These are phyloP conservation scores for Ogataea pini DNA, from an alignment of 805 yeast species.

Conservation along the genomic window DNA sequence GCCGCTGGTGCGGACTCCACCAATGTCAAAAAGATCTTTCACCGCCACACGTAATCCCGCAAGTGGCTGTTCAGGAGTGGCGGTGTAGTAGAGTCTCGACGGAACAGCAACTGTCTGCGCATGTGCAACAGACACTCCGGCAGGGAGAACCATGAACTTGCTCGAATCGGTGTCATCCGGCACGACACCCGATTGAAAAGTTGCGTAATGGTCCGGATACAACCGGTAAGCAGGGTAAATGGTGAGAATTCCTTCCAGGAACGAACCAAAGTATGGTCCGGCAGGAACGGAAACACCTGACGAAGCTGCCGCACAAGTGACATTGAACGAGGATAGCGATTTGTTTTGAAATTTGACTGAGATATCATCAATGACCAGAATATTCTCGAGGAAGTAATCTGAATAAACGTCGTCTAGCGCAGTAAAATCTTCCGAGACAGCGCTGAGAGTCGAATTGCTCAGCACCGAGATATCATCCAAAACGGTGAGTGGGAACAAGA, in stretches of 20 bases:
- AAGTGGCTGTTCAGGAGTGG: conserved; percentile 12
- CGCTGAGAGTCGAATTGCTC: neutral
- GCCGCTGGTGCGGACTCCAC: conserved; percentile 14
- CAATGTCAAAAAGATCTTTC: conserved; percentile 15
- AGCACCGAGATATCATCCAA: neutral
- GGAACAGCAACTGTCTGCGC: conserved; percentile 18
- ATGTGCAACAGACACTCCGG: conserved; percentile 17
- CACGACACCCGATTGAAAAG: conserved; percentile 14
- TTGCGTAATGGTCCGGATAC: conserved; percentile 12
- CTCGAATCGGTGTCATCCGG: conserved; percentile 11
- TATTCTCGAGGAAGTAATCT: conserved; percentile 12
- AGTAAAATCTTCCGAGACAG: conserved; percentile 4
- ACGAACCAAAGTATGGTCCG: conserved; percentile 17
- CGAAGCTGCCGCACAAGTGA: neutral
- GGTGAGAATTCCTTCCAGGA: conserved; percentile 9
- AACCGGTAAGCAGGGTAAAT: conserved; percentile 14
- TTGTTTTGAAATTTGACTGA: neutral
- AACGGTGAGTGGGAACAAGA: conserved; percentile 12
- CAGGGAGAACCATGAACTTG: conserved; percentile 13
- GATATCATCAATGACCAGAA: conserved; percentile 4
- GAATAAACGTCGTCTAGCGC: conserved; percentile 13
- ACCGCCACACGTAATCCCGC: conserved; percentile 17
- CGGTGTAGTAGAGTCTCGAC: conserved; percentile 12
- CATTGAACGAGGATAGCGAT: neutral
- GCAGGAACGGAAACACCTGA: conserved; percentile 2